These are phyloP conservation scores for Tetrahymena elliotti DNA, from an alignment of 73 alveolate species.

Conservation along the genomic window DNA sequence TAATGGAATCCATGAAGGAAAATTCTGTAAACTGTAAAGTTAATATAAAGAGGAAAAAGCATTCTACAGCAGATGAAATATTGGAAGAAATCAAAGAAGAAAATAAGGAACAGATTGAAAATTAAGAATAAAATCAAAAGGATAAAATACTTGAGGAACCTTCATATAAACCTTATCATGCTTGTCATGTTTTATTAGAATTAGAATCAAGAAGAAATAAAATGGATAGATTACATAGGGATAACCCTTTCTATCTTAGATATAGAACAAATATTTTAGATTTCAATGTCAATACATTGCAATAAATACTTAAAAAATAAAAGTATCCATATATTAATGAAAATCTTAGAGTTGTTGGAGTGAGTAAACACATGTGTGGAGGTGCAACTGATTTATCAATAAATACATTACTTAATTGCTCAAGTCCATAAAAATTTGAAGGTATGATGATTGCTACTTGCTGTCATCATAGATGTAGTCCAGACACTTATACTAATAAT, in stretches of 20 bases:
- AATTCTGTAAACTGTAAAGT: not conserved
- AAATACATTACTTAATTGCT: constrained; percentile 50
- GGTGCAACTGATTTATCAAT: constrained; percentile 92
- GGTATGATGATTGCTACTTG: constrained; percentile 95
- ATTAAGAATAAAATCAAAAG: not conserved
- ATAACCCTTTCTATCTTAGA: constrained; percentile 24
- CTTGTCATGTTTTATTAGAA: constrained; percentile 52
- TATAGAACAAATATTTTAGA: constrained; percentile 66
- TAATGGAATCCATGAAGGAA: constrained; percentile 1
- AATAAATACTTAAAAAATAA: not conserved
- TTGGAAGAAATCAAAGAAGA: not conserved
- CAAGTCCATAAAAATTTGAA: constrained; percentile 27
- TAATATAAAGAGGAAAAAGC: not conserved
- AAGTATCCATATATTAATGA: not conserved
- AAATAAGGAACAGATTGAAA: not conserved
- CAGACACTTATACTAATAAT: constrained; percentile 50
- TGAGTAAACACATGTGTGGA: constrained; percentile 96
- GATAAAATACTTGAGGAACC: not conserved
- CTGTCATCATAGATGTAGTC: constrained; percentile 89
- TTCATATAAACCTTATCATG: not conserved
- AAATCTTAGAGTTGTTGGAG: constrained; percentile 13
- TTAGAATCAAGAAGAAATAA: constrained; percentile 60
- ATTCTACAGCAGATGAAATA: not conserved
- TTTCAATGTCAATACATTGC: constrained; percentile 46
- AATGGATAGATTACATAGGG: constrained; percentile 55